Evolutionary conservation across 139 green algal species (phyloP), one percentile per base, ranked within the genome.

Genomic region (Desmodesmus armatus): DNA sequence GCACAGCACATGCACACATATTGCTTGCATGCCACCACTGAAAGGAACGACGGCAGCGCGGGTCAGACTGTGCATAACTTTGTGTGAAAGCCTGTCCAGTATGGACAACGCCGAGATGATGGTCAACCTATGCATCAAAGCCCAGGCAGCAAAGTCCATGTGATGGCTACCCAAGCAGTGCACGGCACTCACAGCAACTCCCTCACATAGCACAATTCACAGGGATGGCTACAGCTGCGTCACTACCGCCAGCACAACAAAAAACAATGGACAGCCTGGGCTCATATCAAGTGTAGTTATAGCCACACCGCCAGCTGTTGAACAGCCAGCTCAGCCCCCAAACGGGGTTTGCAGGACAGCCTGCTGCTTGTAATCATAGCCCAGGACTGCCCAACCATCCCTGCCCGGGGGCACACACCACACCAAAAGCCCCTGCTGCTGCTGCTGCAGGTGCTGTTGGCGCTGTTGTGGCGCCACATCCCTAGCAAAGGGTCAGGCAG

Each of bases 201-300:
- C n/a, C n/a, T n/a, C n/a, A n/a, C n/a, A n/a, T n/a, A n/a, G n/a
- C n/a, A n/a, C n/a, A n/a, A n/a, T n/a, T n/a, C n/a, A n/a, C n/a
- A n/a, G n/a, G n/a, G n/a, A n/a, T n/a, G n/a, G n/a, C n/a, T n/a
- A n/a, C n/a, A n/a, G n/a, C n/a, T n/a, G n/a, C n/a, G n/a, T n/a
- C 23, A 21, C 23, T 21, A 13, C 7, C 47, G 13, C 13, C 29
- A 70, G 39, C 23, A n/a, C 60, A 69, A 0, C 4, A 21, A 27
- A 31, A 70, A 70, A 40, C n/a, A 1, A 0, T 0, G 43, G 47
- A 43, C 17, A 72, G 11, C 73, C 23, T 44, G 73, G 49, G 73
- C 73, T 80, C 73, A 80, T 80, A 69, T 80, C 73, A 80, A 80
- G 73, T 80, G 73, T 80, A 80, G 73, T 67, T 29, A 13, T n/a